Evolutionary conservation across 345 rosid species (phyloP).

Genomic region (Corchorus capsularis): DNA sequence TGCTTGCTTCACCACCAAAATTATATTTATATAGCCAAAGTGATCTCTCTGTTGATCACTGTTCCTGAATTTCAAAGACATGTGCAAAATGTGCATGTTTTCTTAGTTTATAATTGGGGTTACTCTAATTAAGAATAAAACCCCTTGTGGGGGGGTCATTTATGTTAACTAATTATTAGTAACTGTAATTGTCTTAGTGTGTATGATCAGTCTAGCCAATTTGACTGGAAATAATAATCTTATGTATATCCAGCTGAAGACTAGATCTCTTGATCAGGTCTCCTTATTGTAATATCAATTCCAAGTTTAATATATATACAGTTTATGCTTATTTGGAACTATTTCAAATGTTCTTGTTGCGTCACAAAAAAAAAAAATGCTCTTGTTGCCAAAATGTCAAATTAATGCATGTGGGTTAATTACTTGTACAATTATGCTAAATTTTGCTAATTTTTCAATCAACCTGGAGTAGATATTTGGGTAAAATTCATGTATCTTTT

Average conservation of each 20-base stretch:
- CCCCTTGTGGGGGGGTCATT: neutral
- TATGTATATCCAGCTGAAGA: neutral
- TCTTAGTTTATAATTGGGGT: neutral
- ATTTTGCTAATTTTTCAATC: neutral
- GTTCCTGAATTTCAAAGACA: neutral
- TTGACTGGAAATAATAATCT: neutral
- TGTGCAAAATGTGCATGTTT: neutral
- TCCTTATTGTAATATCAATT: neutral
- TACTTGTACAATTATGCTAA: neutral
- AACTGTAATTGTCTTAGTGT: neutral
- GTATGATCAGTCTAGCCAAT: neutral
- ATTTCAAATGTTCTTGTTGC: neutral
- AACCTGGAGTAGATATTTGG: neutral
- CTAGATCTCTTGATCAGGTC: neutral
- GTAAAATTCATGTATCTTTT: neutral
- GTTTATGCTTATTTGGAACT: neutral
- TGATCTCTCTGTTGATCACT: slow-evolving; percentile 20
- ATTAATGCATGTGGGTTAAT: neutral
- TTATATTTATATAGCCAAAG: neutral
- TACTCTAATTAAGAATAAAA: slow-evolving; percentile 4
- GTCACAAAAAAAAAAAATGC: no score
- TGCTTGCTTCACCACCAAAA: no score
- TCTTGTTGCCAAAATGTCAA: neutral
- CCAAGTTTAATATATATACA: no score
- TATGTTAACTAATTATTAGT: neutral